Conservation (phyloP, 176 grass and related monocot species). For the bread wheat (Triticum aestivum) region DNA sequence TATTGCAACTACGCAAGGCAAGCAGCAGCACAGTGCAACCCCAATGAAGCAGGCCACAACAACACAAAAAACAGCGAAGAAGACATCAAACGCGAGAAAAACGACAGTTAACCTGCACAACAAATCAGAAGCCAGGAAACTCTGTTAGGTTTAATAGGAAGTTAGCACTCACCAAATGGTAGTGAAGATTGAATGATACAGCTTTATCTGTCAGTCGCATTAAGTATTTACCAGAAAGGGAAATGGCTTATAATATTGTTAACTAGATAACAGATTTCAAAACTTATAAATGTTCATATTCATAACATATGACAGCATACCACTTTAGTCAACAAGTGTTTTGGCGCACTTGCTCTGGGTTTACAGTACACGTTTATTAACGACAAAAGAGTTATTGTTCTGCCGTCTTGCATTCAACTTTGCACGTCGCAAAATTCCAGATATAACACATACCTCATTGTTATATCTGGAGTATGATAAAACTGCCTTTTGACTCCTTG, state of each 20-base stretch:
- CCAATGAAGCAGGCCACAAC: constrained; percentile 86
- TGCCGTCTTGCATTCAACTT: not conserved
- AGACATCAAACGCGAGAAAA: constrained; percentile 89
- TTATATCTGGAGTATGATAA: too few relatives aligned
- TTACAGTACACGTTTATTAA: not conserved
- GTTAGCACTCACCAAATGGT: not conserved
- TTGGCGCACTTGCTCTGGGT: not conserved
- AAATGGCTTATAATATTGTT: not conserved
- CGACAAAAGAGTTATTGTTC: not conserved
- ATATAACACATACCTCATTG: not conserved
- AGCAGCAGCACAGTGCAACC: constrained; percentile 94
- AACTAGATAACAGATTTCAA: not conserved
- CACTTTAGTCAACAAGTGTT: not conserved
- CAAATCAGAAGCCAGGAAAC: not conserved
- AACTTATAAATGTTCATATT: not conserved
- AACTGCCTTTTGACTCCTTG: too few relatives aligned
- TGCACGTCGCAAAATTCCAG: not conserved
- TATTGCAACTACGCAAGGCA: constrained; percentile 92
- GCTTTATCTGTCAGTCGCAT: not conserved
- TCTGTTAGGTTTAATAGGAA: not conserved
- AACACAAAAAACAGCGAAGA: constrained; percentile 83
- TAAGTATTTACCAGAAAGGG: not conserved
- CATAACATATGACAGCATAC: not conserved
- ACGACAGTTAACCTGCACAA: constrained; percentile 69
- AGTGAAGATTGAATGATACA: not conserved